Evolutionary conservation across 805 yeast species (phyloP).

Genomic region (Wickerhamomyces subpelliculosus): DNA sequence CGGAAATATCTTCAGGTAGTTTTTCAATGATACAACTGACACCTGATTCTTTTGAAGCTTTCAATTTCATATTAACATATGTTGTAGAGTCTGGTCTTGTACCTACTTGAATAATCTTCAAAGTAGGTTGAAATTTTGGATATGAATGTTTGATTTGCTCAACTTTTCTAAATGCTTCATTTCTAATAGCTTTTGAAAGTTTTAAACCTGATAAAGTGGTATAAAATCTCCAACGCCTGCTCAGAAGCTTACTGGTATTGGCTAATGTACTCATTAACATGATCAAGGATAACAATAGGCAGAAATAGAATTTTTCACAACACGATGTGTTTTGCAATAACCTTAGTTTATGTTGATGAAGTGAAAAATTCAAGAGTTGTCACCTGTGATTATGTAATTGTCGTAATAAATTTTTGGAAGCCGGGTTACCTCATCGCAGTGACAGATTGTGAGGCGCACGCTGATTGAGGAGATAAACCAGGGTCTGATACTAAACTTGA

Average conservation of each 20-base stretch:
- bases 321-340: too few relatives aligned
- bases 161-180: constrained; percentile 33
- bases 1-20: constrained; percentile 49
- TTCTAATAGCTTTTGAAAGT: constrained; percentile 37
- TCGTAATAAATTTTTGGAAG: too few relatives aligned
- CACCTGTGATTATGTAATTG: too few relatives aligned
- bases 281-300: too few relatives aligned
- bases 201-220: constrained; percentile 40
- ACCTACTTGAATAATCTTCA: constrained; percentile 74
- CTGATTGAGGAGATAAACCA: too few relatives aligned
- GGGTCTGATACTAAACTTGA: too few relatives aligned
- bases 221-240: constrained; percentile 18
- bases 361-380: too few relatives aligned
- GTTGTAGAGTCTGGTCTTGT: constrained; percentile 73
- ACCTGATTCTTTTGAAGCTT: constrained; percentile 68
- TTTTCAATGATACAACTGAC: constrained; percentile 55
- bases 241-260: constrained; percentile 2
- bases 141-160: constrained; percentile 26
- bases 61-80: constrained; percentile 72
- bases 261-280: not conserved
- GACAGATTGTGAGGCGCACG: too few relatives aligned
- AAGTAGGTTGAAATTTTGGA: constrained; percentile 54
- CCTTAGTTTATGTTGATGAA: too few relatives aligned
- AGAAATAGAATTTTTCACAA: too few relatives aligned
- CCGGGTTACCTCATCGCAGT: too few relatives aligned